Evolutionary conservation across 2,329 filamentous ascomycete species (phyloP), one percentile per base, ranked within the genome.

Genomic region (Botrytis tulipae): DNA sequence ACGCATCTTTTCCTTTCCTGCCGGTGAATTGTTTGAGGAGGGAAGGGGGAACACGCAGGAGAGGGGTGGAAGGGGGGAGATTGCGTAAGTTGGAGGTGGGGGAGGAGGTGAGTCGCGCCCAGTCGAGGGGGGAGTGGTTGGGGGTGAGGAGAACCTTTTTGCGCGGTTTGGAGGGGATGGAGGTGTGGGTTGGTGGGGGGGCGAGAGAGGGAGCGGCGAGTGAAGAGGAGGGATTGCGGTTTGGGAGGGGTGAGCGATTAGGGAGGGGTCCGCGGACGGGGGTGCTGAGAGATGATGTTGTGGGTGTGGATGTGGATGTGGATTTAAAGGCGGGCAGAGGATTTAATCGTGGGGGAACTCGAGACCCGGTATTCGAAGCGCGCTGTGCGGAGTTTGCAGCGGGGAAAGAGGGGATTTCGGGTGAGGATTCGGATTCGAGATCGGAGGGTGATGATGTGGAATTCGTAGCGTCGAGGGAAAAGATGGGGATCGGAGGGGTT

Each of bases 121-220:
- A 99, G 87, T 99, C 96, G 20, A 99, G 90, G 0, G 96, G 95
- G 3, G 94, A 97, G 85, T 95, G 95, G 46, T 96, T 95, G 0
- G 96, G 96, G n/a, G 90, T 88, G 7, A 99, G 89, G 14, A 92
- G 86, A 7, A 98, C 93, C 80, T 95, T 93, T 82, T 87, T 88
- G 18, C 86, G 88, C 7, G 87, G 86, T 79, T 89, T 90, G 37
- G 83, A 76, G 2, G 88, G 87, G 73, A 78, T 79, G 1, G 80
- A 78, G 0, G 76, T 79, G 1, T 73, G 83, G 25, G 76, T 78
- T 0, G 84, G 84, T 7, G 85, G 85, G 0, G 87, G 88, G 0
- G 86, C 85, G 65, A 90, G 85, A 1, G 83, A 83, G 12, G 81
- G 85, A 0, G 87, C 88, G 0, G 86, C 85, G 66, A 90, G 85